phyloP scores from a whole-genome alignment of 805 yeast genomes.

The Kuraishia ogatae region DNA sequence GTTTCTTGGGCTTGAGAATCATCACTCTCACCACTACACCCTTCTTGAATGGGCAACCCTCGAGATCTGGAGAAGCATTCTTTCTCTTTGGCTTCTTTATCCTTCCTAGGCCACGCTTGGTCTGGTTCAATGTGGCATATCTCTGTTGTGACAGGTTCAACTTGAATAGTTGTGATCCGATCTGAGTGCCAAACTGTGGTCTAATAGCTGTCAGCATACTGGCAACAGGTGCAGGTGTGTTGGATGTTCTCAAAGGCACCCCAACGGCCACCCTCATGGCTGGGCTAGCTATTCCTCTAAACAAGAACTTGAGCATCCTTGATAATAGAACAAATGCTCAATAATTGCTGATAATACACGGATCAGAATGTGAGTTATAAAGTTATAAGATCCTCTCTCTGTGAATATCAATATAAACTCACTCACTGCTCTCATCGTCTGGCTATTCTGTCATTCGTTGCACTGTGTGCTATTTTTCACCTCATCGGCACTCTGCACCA shows the following conservation, averaged over 20 bases:
- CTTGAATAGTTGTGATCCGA: background rate
- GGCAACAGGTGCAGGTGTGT: background rate
- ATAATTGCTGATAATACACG: too few relatives aligned
- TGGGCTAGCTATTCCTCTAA: background rate
- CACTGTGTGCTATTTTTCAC: background rate
- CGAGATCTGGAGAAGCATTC: conserved; percentile 74
- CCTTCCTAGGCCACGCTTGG: conserved; percentile 54
- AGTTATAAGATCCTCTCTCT: too few relatives aligned
- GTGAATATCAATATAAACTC: too few relatives aligned
- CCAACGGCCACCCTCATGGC: background rate
- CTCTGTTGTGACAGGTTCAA: conserved; percentile 26
- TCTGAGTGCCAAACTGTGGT: background rate
- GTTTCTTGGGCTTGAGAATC: conserved; percentile 96
- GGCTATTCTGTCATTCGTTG: background rate
- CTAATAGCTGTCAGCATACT: background rate
- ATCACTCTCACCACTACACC: conserved; percentile 92
- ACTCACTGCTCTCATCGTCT: background rate
- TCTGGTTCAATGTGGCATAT: conserved; percentile 71
- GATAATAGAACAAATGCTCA: too few relatives aligned
- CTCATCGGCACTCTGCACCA: background rate
- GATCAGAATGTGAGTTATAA: too few relatives aligned
- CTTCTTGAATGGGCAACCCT: conserved; percentile 74
- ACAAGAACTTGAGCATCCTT: background rate
- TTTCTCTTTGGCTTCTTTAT: conserved; percentile 26
- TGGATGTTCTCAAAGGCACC: background rate